These are phyloP conservation scores for Paracoccidioides brasiliensis DNA, from an alignment of 2,329 filamentous ascomycete species.

Conservation along the genomic window DNA sequence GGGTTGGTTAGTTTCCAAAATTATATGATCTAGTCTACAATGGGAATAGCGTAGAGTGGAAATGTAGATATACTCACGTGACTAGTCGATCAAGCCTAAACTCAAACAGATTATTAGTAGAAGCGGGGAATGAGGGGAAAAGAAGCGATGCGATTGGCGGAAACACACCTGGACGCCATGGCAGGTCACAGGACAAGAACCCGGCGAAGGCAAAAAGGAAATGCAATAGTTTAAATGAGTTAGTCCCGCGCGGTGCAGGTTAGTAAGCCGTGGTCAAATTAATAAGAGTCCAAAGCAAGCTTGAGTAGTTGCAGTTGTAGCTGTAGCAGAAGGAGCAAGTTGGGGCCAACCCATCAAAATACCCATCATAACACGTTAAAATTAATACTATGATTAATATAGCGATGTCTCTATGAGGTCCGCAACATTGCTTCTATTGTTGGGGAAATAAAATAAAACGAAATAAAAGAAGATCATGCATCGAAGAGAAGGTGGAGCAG, in stretches of 20 bases:
- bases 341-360: neutral
- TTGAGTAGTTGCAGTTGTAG: neutral
- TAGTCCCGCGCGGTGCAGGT: neutral
- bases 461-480: slow-evolving; percentile 1
- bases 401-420: neutral
- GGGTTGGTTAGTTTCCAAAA: neutral
- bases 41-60: neutral
- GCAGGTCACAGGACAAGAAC: slow-evolving; percentile 9
- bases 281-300: neutral
- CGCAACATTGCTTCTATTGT: neutral
- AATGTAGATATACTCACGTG: slow-evolving; percentile 50
- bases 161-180: slow-evolving; percentile 32
- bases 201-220: neutral
- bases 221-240: too few species aligned
- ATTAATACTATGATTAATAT: neutral
- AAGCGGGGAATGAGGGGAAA: slow-evolving; percentile 22
- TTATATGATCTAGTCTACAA: neutral
- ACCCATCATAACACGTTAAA: slow-evolving; percentile 2
- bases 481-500: neutral
- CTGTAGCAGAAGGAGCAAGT: neutral
- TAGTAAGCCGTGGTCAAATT: neutral
- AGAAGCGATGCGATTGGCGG: slow-evolving; percentile 15
- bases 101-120: neutral
- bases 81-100: slow-evolving; percentile 68
- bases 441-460: neutral